phyloP scores from a whole-genome alignment of 192 early-diverging fungal species.

The Diversispora eburnea region DNA sequence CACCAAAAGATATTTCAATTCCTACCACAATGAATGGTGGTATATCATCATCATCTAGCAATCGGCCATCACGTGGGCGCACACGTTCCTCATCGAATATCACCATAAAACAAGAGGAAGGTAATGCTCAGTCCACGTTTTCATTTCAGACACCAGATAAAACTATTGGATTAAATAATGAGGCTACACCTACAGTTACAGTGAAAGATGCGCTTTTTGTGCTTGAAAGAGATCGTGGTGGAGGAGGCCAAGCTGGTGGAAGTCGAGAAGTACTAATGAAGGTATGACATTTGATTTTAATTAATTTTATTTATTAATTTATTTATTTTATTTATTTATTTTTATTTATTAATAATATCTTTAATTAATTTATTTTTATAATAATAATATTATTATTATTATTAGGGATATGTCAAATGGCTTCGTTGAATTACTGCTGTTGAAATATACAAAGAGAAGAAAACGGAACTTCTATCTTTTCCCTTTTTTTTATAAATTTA shows the following conservation, averaged over 20 bases:
- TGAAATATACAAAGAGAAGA: not conserved
- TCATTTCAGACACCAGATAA: not conserved
- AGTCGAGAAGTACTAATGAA: conserved; percentile 46
- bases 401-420: conserved; percentile 7
- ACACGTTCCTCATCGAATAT: not conserved
- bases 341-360: not conserved
- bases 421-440: not conserved
- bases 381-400: not conserved
- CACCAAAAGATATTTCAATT: conserved; percentile 6
- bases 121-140: conserved; percentile 8
- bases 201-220: conserved; percentile 72
- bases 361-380: not conserved
- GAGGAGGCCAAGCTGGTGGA: conserved; percentile 38
- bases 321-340: not conserved
- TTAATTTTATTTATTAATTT: not conserved
- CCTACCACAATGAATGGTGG: not conserved
- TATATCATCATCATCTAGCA: not conserved
- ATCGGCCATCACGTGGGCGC: not conserved
- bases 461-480: too few species aligned
- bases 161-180: not conserved
- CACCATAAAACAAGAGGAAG: not conserved
- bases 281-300: conserved; percentile 31
- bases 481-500: too few species aligned
- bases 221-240: conserved; percentile 62
- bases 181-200: conserved; percentile 46